Percentiles rank a stretch among this genome's conserved stretches.
phyloP scores from a whole-genome alignment of 1,284 basidiomycete genomes.

The Veloporphyrellus conicus region DNA sequence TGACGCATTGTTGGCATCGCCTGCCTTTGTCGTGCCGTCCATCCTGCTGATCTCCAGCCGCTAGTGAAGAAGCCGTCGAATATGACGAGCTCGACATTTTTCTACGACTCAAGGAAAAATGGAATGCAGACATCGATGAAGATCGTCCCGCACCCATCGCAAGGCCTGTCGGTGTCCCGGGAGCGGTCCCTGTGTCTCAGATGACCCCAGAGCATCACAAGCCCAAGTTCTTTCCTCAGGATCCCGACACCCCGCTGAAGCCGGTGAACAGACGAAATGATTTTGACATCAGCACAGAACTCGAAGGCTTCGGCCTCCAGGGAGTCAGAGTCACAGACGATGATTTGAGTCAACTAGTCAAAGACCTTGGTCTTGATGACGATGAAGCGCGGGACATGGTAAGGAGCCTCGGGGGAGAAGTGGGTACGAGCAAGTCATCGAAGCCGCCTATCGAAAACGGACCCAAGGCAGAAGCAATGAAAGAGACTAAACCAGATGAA shows the following conservation, averaged over 20 bases:
- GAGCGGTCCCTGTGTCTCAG: constrained; percentile 64
- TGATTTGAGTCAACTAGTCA: constrained; percentile 62
- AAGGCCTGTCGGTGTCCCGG: constrained; percentile 71
- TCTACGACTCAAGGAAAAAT: constrained; percentile 66
- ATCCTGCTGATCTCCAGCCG: constrained; percentile 8
- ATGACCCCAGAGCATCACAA: constrained; percentile 74
- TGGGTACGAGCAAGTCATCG: constrained; percentile 3
- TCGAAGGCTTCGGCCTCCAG: constrained; percentile 66
- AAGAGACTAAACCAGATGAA: background rate
- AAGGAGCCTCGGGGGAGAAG: constrained; percentile 47
- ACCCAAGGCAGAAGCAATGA: background rate
- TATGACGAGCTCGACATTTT: constrained; percentile 64
- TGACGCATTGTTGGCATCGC: constrained; percentile 48
- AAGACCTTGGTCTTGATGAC: constrained; percentile 67
- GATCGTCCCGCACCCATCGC: constrained; percentile 44
- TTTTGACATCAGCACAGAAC: constrained; percentile 61
- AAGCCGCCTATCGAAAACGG: constrained; percentile 1
- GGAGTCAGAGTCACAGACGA: constrained; percentile 73
- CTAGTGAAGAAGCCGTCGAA: constrained; percentile 78
- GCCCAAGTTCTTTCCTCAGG: constrained; percentile 50
- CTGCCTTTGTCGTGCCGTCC: constrained; percentile 6
- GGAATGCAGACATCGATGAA: constrained; percentile 56
- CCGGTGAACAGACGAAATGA: constrained; percentile 52
- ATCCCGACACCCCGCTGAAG: constrained; percentile 46
- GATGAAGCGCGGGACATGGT: constrained; percentile 69